Evolutionary conservation across 805 yeast genomes (phyloP), one percentile per base, ranked within the genome.

Genomic region (Saccharomycopsis capsularis): DNA sequence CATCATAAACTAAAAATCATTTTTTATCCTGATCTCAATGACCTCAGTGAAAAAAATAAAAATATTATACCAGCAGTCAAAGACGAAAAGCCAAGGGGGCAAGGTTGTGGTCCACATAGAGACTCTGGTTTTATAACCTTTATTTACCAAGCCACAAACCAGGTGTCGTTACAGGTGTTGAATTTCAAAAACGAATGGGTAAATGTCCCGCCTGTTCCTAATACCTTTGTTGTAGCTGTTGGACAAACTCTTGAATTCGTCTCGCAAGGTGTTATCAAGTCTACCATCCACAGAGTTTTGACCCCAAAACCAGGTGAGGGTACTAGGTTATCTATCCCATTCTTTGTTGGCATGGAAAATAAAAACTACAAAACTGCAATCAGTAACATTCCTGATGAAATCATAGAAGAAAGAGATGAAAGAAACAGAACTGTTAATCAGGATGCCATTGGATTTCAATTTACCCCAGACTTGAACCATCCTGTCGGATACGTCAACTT

Each of bases 21-120:
- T 36, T 72, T 75, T 24, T 80, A 80, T 56, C 85, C 85, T 3
- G 79, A 75, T 45, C 57, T 60, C 1, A 59, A 61, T 6, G 42
- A 23, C 25, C 18, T 34, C 19, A 13, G 13, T 16, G 19, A 9
- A 11, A 9, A 34, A n/a, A n/a, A n/a, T n/a, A 16, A 16, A 9
- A n/a, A 9, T 11, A 18, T 34, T 9, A 34, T 11, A 6, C 38
- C 38, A 9, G 38, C 38, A 9, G 19, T n/a, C 6, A n/a, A n/a
- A 11, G 38, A 34, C 38, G 19, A 34, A 11, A 34, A 34, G 6
- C 38, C 38, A 13, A 13, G 9, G 5, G 63, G 48, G 9, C 81
- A 76, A 56, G 84, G 83, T 0, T 75, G 72, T 16, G 85, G 85
- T 1, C 81, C 84, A 2, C 88, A 82, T 57, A 71, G 84, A 50